A percentile compares a stretch with the other conserved stretches of the same genome.
These are phyloP conservation scores for Aureobasidium zeae DNA, from an alignment of 2,329 filamentous ascomycete species.

Conservation along the genomic window DNA sequence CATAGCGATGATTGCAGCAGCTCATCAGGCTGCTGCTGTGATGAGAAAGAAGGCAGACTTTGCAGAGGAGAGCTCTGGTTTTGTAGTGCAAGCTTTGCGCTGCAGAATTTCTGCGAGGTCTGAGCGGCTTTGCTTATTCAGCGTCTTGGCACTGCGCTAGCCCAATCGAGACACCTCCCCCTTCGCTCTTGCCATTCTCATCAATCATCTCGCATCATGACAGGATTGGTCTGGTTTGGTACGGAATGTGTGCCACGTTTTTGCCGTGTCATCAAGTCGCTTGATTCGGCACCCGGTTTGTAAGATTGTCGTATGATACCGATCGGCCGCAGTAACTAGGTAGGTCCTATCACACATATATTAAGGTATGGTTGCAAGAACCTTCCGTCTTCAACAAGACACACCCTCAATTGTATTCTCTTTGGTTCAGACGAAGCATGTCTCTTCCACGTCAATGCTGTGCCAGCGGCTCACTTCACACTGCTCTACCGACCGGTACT, in stretches of 20 bases:
- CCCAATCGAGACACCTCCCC: neutral
- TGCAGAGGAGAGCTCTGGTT: slow-evolving; percentile 8
- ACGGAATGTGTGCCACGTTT: no score
- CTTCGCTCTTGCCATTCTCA: neutral
- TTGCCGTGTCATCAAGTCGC: no score
- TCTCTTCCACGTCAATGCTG: slow-evolving; percentile 26
- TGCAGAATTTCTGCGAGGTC: slow-evolving; percentile 3
- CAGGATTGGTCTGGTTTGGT: no score
- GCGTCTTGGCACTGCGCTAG: neutral
- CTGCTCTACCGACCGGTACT: slow-evolving; percentile 28
- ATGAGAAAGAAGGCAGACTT: neutral
- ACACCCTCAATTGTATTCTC: no score
- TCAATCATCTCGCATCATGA: neutral
- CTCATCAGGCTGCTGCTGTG: slow-evolving; percentile 11
- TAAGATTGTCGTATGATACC: slow-evolving; percentile 5
- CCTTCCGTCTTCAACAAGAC: no score
- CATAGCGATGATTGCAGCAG: no score
- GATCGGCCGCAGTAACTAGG: neutral
- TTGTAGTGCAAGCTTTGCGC: slow-evolving; percentile 15
- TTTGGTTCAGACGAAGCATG: no score
- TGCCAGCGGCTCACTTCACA: slow-evolving; percentile 30
- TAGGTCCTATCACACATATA: neutral
- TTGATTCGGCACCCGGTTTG: neutral
- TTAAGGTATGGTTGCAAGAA: no score
- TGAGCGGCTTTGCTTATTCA: slow-evolving; percentile 7